phyloP scores from a whole-genome alignment of 2,329 filamentous ascomycete species.

The Albifimbria verrucaria region DNA sequence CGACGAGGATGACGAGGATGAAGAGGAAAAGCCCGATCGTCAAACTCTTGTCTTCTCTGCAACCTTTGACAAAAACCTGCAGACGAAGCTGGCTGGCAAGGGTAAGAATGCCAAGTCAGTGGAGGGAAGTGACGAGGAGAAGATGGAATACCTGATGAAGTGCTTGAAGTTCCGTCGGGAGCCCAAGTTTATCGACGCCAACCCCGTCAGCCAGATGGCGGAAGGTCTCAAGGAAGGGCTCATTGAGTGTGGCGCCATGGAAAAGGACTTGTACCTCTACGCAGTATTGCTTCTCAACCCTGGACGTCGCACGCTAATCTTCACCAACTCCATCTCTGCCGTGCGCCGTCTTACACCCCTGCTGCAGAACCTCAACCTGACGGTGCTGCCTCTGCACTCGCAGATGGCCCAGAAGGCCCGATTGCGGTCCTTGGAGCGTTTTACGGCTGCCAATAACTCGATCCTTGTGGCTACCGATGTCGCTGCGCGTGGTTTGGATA shows the following conservation, averaged over 20 bases:
- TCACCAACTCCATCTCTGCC: constrained; percentile 93
- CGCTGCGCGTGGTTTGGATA: constrained; percentile 89
- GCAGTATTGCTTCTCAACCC: constrained; percentile 79
- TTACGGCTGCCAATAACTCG: constrained; percentile 62
- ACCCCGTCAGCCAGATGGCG: constrained; percentile 87
- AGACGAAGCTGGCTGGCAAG: constrained; percentile 86
- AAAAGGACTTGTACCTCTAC: constrained; percentile 97
- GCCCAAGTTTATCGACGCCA: constrained; percentile 89
- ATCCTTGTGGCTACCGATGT: constrained; percentile 93
- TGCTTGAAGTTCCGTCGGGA: constrained; percentile 84
- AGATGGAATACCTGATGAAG: constrained; percentile 88
- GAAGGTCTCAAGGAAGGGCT: constrained; percentile 81
- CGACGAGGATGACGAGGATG: constrained; percentile 47
- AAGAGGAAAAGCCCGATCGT: constrained; percentile 49
- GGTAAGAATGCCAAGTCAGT: constrained; percentile 39
- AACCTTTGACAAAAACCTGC: constrained; percentile 87
- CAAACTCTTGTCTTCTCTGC: constrained; percentile 97
- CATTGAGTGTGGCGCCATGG: constrained; percentile 86
- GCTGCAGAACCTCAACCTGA: constrained; percentile 76
- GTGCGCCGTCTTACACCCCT: constrained; percentile 83
- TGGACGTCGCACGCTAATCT: constrained; percentile 78
- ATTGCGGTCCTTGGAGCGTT: constrained; percentile 86
- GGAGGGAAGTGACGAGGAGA: constrained; percentile 66
- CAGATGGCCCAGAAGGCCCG: constrained; percentile 96
- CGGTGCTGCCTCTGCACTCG: constrained; percentile 78